A percentile compares a stretch with the other conserved stretches of the same genome.
These are phyloP conservation scores for Malus hybrid DNA, from an alignment of 331 rosid species.

Conservation along the genomic window DNA sequence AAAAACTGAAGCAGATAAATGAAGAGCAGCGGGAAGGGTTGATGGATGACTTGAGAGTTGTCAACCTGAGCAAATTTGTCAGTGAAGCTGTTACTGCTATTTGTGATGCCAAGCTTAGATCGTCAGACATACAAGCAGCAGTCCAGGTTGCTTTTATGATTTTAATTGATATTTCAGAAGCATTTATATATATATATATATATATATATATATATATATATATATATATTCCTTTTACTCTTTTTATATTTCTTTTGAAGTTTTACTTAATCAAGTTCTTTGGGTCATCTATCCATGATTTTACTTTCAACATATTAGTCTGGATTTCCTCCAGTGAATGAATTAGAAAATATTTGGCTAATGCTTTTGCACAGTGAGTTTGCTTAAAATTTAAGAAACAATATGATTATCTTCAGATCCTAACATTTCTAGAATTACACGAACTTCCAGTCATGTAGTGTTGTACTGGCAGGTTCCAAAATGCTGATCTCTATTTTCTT, in stretches of 20 bases:
- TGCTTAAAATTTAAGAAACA: neutral
- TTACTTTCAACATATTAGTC: neutral
- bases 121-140: slow-evolving; percentile 91
- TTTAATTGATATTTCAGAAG: neutral
- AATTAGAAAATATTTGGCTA: neutral
- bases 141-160: slow-evolving; percentile 57
- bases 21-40: slow-evolving; percentile 91
- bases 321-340: neutral
- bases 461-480: neutral
- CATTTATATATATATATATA: neutral
- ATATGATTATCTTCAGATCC: neutral
- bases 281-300: neutral
- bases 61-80: slow-evolving; percentile 96
- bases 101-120: slow-evolving; percentile 91
- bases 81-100: slow-evolving; percentile 96
- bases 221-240: neutral
- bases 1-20: slow-evolving; percentile 92
- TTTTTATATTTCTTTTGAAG: neutral
- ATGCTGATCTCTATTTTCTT: neutral
- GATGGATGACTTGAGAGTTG: slow-evolving; percentile 79
- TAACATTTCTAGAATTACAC: neutral
- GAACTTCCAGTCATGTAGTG: neutral
- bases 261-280: neutral
- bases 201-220: neutral
- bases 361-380: neutral